Conservation (phyloP, 164 flowering plant genomes). For the Vitis labrusca region DNA sequence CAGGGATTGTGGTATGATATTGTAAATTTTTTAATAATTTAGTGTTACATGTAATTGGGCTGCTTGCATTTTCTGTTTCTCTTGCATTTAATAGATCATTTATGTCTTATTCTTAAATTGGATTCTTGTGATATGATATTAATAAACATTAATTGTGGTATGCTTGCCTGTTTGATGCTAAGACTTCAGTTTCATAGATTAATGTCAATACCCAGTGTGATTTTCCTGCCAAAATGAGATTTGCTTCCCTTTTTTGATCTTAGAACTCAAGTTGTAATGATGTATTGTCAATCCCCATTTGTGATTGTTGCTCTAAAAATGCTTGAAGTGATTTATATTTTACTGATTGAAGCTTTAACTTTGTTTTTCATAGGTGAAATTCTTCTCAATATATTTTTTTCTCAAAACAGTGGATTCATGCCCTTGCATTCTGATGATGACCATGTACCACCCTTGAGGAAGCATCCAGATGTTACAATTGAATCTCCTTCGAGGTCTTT, state of each 20-base stretch:
- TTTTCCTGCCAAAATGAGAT: no score
- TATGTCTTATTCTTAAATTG: no score
- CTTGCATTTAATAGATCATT: no score
- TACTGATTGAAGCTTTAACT: background rate
- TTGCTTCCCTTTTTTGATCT: no score
- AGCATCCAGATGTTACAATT: conserved; percentile 17
- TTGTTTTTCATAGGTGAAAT: conserved; percentile 64
- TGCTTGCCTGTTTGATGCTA: no score
- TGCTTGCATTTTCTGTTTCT: background rate
- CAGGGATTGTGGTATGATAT: conserved; percentile 75
- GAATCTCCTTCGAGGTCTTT: conserved; percentile 41
- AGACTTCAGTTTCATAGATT: no score
- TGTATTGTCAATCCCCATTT: background rate
- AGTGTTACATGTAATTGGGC: background rate
- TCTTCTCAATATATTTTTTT: conserved; percentile 62
- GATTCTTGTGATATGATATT: no score
- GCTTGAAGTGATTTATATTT: background rate
- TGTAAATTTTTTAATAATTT: conserved; percentile 2
- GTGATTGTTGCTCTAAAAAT: background rate
- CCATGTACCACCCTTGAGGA: conserved; percentile 19
- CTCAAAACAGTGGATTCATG: conserved; percentile 37
- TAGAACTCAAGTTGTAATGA: no score
- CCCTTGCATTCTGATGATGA: conserved; percentile 36
- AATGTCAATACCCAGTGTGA: no score
- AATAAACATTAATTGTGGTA: no score